Evolutionary conservation across 2,329 filamentous ascomycete genomes (phyloP).

Genomic region (Aureobasidium sp.): DNA sequence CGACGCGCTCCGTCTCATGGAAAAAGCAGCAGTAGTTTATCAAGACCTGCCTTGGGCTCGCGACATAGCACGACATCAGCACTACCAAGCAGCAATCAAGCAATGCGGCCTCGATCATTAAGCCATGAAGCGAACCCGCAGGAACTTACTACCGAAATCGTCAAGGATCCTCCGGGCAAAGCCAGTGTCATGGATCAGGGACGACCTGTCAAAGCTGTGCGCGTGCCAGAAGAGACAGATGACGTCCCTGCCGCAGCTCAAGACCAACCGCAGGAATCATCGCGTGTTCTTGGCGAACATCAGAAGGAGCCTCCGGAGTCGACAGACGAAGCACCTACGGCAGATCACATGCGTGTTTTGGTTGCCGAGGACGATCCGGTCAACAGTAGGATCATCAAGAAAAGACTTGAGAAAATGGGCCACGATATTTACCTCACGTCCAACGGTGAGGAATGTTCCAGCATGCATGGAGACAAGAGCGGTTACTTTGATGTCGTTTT

Average conservation of each 20-base stretch:
- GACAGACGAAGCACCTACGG: conserved; percentile 15
- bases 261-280: conserved; percentile 3
- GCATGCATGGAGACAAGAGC: conserved; percentile 56
- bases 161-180: conserved; percentile 24
- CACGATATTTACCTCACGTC: conserved; percentile 64
- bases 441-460: conserved; percentile 78
- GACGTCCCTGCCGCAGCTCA: neutral
- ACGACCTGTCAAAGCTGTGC: conserved; percentile 36
- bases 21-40: conserved; percentile 8
- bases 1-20: conserved; percentile 18
- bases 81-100: neutral
- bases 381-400: conserved; percentile 73
- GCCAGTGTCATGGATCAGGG: conserved; percentile 34
- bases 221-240: conserved; percentile 35
- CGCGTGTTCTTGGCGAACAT: neutral
- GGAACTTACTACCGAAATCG: neutral
- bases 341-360: conserved; percentile 52
- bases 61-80: conserved; percentile 20
- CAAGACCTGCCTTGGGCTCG: conserved; percentile 20
- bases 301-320: conserved; percentile 14
- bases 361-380: conserved; percentile 85
- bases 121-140: conserved; percentile 17
- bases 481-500: conserved; percentile 65
- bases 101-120: neutral
- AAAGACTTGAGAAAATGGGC: conserved; percentile 66